These are phyloP conservation scores for Turnera subulata DNA, from an alignment of 345 rosid species.

Conservation along the genomic window DNA sequence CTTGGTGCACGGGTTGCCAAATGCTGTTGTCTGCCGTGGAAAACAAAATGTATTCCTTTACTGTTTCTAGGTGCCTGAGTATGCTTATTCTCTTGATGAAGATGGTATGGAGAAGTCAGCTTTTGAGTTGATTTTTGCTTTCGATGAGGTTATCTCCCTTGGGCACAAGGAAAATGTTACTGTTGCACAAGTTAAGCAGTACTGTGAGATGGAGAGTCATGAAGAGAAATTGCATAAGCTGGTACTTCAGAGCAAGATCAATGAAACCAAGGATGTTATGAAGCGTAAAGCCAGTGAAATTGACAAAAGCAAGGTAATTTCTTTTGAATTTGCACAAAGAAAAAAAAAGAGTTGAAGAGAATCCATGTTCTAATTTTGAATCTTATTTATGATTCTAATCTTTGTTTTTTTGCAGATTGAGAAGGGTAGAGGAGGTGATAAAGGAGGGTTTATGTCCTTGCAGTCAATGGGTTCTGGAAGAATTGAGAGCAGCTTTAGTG, in stretches of 20 bases:
- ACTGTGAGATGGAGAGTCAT: constrained; percentile 99
- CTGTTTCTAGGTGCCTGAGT: constrained; percentile 84
- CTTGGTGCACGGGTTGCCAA: no score
- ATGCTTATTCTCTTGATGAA: constrained; percentile 75
- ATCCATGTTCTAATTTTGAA: not conserved
- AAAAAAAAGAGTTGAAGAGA: no score
- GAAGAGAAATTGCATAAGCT: constrained; percentile 98
- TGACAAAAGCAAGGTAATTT: constrained; percentile 91
- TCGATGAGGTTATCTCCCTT: constrained; percentile 97
- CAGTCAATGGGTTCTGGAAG: constrained; percentile 93
- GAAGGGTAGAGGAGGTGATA: constrained; percentile 73
- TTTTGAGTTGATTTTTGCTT: constrained; percentile 92
- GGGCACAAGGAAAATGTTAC: constrained; percentile 99
- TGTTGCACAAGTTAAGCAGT: constrained; percentile 93
- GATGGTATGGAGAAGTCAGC: constrained; percentile 84
- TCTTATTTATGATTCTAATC: constrained; percentile 17
- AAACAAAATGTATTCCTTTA: constrained; percentile 33
- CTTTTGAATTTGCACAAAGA: constrained; percentile 1
- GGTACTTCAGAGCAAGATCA: constrained; percentile 93
- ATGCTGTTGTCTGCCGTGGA: not conserved
- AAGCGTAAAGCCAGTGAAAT: constrained; percentile 98
- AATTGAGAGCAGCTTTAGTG: constrained; percentile 77
- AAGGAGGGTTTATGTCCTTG: constrained; percentile 84
- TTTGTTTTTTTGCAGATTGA: constrained; percentile 57
- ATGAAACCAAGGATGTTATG: constrained; percentile 97